Evolutionary conservation across 2,329 filamentous ascomycete species (phyloP).

Genomic region (Fusarium musae): DNA sequence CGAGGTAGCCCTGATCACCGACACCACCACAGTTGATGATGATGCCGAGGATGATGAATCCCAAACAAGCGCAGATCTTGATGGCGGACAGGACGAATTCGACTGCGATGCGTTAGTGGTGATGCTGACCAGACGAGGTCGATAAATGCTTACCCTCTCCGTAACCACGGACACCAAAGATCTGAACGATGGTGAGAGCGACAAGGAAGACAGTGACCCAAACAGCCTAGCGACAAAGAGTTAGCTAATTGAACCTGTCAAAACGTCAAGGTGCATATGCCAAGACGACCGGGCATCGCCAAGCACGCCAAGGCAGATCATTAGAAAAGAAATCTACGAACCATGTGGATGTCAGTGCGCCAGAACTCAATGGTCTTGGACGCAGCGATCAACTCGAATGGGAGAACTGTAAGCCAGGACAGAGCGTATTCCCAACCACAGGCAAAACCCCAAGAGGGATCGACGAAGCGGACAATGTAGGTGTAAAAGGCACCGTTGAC

Average conservation of each 20-base stretch:
- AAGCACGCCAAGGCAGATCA: constrained; percentile 10
- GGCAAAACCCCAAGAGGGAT: constrained; percentile 93
- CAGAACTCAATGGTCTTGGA: constrained; percentile 86
- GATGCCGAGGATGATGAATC: constrained; percentile 79
- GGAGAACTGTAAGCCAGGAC: constrained; percentile 86
- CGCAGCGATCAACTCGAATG: constrained; percentile 87
- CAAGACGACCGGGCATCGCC: constrained; percentile 7
- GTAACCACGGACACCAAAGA: constrained; percentile 89
- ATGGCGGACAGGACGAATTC: constrained; percentile 88
- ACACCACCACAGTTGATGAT: constrained; percentile 87
- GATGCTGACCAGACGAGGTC: rapidly evolving
- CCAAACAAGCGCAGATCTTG: constrained; percentile 62
- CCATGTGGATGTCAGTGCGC: constrained; percentile 69
- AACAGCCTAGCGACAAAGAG: constrained; percentile 58
- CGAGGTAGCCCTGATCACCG: constrained; percentile 79
- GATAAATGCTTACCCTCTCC: constrained; percentile 68
- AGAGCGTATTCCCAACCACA: constrained; percentile 96
- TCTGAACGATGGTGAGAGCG: constrained; percentile 81
- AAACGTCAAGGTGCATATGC: background rate
- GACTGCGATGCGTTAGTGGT: constrained; percentile 46
- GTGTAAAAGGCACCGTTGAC: constrained; percentile 92
- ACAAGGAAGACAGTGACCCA: constrained; percentile 87
- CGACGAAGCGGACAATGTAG: constrained; percentile 90
- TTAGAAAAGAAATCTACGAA: background rate
- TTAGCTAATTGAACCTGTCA: background rate